Evolutionary conservation across 441 rosid genomes (phyloP), one percentile per base, ranked within the genome.

Genomic region (Mallotus japonicus): DNA sequence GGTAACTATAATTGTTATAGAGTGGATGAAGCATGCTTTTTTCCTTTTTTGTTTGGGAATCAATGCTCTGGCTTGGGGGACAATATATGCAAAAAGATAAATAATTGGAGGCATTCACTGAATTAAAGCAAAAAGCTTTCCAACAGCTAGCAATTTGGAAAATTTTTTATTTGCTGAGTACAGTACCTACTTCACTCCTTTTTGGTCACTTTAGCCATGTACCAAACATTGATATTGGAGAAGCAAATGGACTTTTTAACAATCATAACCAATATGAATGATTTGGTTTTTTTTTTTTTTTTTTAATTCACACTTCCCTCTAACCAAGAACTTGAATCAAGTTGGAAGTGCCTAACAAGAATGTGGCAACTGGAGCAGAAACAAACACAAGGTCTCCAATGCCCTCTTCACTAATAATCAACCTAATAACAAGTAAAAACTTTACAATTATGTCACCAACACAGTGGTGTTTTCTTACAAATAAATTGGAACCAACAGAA

Each of bases 381-480:
- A 61, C 72, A 78, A 70, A 67, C 84, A 75, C 81, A 56, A 73
- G 44, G 20, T 78, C 83, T 80, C 87, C 87, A 71, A 67, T 77
- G 76, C 81, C 81, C 84, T 63, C 47, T 14, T 10, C 54, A 68
- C 83, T 78, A 76, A 62, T 72, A 62, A 82, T 77, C 80, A 77
- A 77, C 88, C 83, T 82, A 78, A 61, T 28, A 46, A 64, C 53
- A 53, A 71, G 74, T n/a, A 70, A 77, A 63, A 84, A 76, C 85
- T 88, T 86, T 88, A 88, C 90, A 88, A 83, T 86, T 86, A 85
- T 78, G 84, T 70, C 82, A 75, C 86, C 85, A 78, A 44, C 75
- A 73, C 66, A 72, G 84, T 73, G 78, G 84, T 77, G 73, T 56
- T 86, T 28, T 77, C 80, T 73, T 81, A 75, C 84, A 79, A 77